Base-by-base conservation (phyloP, 805 yeast genomes). In the Yarrowia sp. region DNA sequence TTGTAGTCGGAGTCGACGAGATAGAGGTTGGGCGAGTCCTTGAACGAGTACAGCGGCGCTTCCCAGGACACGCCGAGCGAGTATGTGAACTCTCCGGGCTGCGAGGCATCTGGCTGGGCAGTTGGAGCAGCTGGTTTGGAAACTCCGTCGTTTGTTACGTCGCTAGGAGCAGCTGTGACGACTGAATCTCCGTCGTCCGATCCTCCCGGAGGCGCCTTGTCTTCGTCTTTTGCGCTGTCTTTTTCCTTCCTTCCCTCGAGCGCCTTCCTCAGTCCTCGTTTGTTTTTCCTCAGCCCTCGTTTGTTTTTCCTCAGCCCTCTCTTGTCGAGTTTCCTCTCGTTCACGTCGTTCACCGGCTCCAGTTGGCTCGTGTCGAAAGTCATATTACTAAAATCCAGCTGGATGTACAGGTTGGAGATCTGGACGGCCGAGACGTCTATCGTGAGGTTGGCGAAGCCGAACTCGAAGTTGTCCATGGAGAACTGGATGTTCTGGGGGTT, bases 1-100 rank as follows among this genome's bases (percentile, higher is more conserved):
- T 78, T 76, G 67, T 82, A 81, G 72, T 89, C 96, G 0, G 91
- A 75, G 70, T 90, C 97, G 1, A 88, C 81, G 16, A 87, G 74
- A 33, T 67, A 74, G n/a, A 73, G 63, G 24, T 67, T 65, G 10
- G 69, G 65, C 5, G 25, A 44, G 12, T 39, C 33, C 19, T 27
- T 47, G 18, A 49, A 63, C 4, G 42, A 24, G 35, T 63, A 65
- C 5, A 62, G 27, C 4, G 68, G 67, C 3, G 24, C 27, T 6
- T 31, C 36, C 18, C 67, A 62, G 14, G 70, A 68, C 2, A 83
- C 81, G 3, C 90, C 92, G 32, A 90, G 71, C 69, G 84, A 82
- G 68, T 85, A 88, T 0, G 58, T 51, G 22, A 51, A 51, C 3
- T 51, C 58, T 24, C 58, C 58, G 5, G 32, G 58, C n/a, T 33